Base-by-base conservation (phyloP, 441 rosid species). In the Melastoma candidum region DNA sequence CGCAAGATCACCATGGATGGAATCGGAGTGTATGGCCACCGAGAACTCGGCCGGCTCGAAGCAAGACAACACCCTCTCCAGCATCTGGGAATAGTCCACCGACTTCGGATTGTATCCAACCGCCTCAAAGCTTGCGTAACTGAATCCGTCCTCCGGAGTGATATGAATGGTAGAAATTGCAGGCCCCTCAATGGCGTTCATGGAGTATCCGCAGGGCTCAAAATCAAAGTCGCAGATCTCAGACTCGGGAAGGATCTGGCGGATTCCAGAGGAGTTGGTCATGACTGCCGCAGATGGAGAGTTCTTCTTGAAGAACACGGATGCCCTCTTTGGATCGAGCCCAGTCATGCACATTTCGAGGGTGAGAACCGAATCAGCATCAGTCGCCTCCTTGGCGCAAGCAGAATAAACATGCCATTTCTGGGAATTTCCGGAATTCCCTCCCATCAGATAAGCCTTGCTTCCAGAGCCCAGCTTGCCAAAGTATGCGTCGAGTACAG, bases 311-410 rank as follows among this genome's bases (percentile, higher is more conserved):
- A 63, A 81, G 54, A 88, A 88, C 45, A 88, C 80, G 3, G 79
- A 71, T 52, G 92, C 89, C 57, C 56, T 71, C 22, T 69, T 69
- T 63, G 58, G 66, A 63, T 83, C 79, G 64, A 85, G 56, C 12
- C 81, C 85, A 54, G 92, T 88, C 95, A 88, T 75, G 72, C 95
- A 88, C 85, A 88, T 85, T 79, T 88, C 95, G 6, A 83, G 12
- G 7, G 96, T 85, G 72, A 79, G 80, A 49, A 78, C 68, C 3
- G 71, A 71, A 54, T 63, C 74, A 46, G 11, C n/a, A 51, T 12
- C 48, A 1, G 44, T 51, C 11, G 26, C 5, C 4, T 65, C 22
- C 12, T 77, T 77, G 6, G 82, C 81, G 58, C 69, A 51, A 52
- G 92, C 92, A 72, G 87, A 72, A 75, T 88, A 88, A 2, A 83